Base-by-base conservation (phyloP, 2,329 filamentous ascomycete species). In the Aureobasidium mangrovei region DNA sequence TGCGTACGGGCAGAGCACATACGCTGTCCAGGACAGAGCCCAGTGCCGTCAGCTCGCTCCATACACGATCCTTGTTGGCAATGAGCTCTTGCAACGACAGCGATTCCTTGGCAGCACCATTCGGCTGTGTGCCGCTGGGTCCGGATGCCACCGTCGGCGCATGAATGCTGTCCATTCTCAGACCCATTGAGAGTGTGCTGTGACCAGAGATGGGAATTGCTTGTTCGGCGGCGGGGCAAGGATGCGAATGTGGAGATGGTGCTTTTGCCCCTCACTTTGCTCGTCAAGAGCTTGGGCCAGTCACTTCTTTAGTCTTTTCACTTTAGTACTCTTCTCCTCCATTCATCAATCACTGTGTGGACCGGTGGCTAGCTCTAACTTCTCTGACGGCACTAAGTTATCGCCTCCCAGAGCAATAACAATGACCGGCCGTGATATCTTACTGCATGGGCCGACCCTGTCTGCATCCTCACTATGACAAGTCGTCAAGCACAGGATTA, bases 21-120 rank as follows among this genome's bases (percentile, higher is more conserved):
- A 95, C 91, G 60, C 90, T 93, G 60, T 90, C 87, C n/a, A 98
- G 79, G 10, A 97, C 88, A 52, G 84, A 79, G 57, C 91, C 84
- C 7, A 97, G 77, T 10, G 90, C 87, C 62, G 84, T 87, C 57
- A 98, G 78, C 72, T 98, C 91, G 45, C 81, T 83, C 72, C 98
- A 93, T 42, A 95, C 74, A 55, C 82, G 79, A 61, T 91, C 84
- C 70, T 95, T 97, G 72, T 89, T 86, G 33, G 79, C 79, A 66
- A 93, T 88, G 49, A 97, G 81, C 72, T 95, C 85, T 41, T 79
- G 73, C 66, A 96, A 82, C 47, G 87, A 85, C 61, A 89, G 72
- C 58, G 84, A 78, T 60, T 63, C 60, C 53, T 72, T 78, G 51
- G 80, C 74, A 53, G 76, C 72, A 56, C 77, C 74, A 29, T 77